Evolutionary conservation across 1,284 basidiomycete species (phyloP).

Genomic region (Trichosporon sp.): DNA sequence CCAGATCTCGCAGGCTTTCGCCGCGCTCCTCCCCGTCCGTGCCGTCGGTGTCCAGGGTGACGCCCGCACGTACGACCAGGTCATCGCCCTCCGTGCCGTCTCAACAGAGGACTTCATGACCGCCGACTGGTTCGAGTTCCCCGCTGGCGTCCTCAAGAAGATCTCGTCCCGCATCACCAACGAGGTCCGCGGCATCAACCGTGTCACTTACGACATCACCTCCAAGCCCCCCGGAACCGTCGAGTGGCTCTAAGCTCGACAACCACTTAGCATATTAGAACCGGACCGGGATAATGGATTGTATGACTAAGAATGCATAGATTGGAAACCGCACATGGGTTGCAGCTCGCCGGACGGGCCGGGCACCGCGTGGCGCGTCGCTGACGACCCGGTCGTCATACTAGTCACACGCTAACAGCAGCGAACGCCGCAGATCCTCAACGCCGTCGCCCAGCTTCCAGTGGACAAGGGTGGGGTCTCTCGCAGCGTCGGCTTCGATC

Average conservation of each 20-base stretch:
- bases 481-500: no score
- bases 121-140: constrained; percentile 96
- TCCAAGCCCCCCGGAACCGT: constrained; percentile 88
- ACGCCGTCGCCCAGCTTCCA: no score
- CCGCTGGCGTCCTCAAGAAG: constrained; percentile 82
- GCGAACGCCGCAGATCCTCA: no score
- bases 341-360: neutral
- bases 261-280: constrained; percentile 4
- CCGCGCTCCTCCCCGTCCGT: constrained; percentile 92
- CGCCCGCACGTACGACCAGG: constrained; percentile 95
- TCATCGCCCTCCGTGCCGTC: constrained; percentile 82
- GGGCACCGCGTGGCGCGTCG: neutral
- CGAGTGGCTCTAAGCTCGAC: constrained; percentile 48
- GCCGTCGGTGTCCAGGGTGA: constrained; percentile 99
- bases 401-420: no score
- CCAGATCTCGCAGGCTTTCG: constrained; percentile 95
- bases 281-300: constrained; percentile 12
- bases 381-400: no score
- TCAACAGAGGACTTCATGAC: constrained; percentile 97
- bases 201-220: constrained; percentile 94
- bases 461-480: no score
- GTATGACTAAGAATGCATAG: constrained; percentile 10
- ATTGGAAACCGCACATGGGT: neutral
- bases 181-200: constrained; percentile 83
- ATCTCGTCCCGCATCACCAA: constrained; percentile 98